phyloP scores from a whole-genome alignment of 345 rosid species.

The Eucalyptus pauciflora region DNA sequence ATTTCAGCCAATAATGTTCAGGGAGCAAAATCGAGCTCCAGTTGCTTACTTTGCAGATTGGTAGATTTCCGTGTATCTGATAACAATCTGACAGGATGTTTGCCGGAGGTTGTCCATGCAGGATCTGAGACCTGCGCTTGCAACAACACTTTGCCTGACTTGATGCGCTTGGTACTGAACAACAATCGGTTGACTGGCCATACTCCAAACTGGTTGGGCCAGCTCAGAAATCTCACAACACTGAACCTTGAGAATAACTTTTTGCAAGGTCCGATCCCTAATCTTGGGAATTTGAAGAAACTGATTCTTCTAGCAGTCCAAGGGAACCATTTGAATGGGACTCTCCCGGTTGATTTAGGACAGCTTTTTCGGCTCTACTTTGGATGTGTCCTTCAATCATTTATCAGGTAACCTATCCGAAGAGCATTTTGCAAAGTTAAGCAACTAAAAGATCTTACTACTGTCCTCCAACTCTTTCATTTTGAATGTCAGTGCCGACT shows the following conservation, averaged over 20 bases:
- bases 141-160: constrained; percentile 4
- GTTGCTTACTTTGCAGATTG: constrained; percentile 23
- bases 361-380: constrained; percentile 6
- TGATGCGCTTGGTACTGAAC: constrained; percentile 11
- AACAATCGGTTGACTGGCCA: constrained; percentile 13
- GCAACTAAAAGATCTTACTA: constrained; percentile 6
- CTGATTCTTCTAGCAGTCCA: neutral
- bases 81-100: constrained; percentile 21
- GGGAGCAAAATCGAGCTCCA: constrained; percentile 16
- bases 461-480: constrained; percentile 20
- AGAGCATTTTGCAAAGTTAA: constrained; percentile 14
- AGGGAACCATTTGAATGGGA: constrained; percentile 17
- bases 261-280: constrained; percentile 21
- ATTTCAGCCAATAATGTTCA: constrained; percentile 5
- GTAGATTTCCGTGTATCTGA: constrained; percentile 6
- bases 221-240: neutral
- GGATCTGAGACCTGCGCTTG: constrained; percentile 3
- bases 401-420: constrained; percentile 13
- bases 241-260: constrained; percentile 9
- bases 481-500: constrained; percentile 17
- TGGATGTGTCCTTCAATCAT: constrained; percentile 23
- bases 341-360: constrained; percentile 25
- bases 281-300: constrained; percentile 13
- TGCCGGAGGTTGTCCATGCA: constrained; percentile 8
- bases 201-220: constrained; percentile 24